Conservation (phyloP, 306 rosid species). For the Dalbergia oliveri region DNA sequence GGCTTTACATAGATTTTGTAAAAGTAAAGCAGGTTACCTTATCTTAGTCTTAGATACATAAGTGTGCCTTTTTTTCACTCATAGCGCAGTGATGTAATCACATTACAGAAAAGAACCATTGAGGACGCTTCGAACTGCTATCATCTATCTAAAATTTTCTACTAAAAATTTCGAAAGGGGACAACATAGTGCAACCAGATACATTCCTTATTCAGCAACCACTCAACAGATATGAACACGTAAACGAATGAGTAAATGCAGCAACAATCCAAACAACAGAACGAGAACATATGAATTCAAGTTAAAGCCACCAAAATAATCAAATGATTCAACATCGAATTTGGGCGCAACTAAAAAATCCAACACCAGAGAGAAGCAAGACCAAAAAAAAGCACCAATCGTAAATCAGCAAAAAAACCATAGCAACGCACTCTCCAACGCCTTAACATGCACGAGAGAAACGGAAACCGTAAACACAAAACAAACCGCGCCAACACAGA, state of each 20-base stretch:
- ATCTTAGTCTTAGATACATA: neutral
- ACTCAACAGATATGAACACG: neutral
- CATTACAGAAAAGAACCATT: conserved; percentile 24
- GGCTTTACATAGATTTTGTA: neutral
- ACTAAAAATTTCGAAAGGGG: neutral
- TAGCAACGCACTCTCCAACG: conserved; percentile 14
- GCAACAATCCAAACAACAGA: conserved; percentile 5
- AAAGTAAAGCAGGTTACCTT: neutral
- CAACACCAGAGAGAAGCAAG: conserved; percentile 2
- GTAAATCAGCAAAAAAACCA: conserved; percentile 28
- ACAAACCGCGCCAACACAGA: conserved; percentile 47
- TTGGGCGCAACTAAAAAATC: conserved; percentile 17
- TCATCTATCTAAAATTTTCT: neutral
- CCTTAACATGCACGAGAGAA: conserved; percentile 25
- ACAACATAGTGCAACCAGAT: neutral
- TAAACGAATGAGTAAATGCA: conserved; percentile 16
- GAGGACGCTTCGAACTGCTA: neutral
- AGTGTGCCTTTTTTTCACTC: neutral
- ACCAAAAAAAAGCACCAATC: conserved; percentile 25
- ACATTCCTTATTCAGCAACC: neutral
- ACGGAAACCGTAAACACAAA: conserved; percentile 24
- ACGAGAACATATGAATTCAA: conserved; percentile 35
- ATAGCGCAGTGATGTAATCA: conserved; percentile 1
- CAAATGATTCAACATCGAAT: conserved; percentile 43
- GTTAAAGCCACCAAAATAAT: conserved; percentile 35